These are phyloP conservation scores for Penicillium antarcticum DNA, from an alignment of 495 filamentous ascomycete species.

Conservation along the genomic window DNA sequence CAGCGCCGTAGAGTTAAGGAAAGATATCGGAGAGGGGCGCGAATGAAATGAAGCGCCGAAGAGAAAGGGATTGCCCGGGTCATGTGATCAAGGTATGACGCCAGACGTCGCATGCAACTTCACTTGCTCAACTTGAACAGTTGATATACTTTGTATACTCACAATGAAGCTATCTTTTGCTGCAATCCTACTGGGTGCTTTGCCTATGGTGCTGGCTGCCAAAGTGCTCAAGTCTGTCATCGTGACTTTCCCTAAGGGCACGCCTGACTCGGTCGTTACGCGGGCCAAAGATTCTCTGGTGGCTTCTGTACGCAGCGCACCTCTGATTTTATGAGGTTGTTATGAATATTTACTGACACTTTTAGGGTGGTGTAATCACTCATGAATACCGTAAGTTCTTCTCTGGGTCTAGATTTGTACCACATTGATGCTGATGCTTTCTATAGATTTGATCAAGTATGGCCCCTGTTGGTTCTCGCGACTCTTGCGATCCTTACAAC, in stretches of 20 bases:
- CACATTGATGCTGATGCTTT: conserved; percentile 6
- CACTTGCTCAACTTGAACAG: neutral
- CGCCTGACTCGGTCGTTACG: conserved; percentile 64
- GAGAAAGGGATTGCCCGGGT: conserved; percentile 18
- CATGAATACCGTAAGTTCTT: conserved; percentile 52
- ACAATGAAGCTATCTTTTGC: conserved; percentile 58
- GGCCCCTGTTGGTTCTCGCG: neutral
- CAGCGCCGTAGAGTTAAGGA: conserved; percentile 9
- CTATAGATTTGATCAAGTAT: conserved; percentile 51
- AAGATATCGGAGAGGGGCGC: conserved; percentile 1
- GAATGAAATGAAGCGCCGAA: neutral
- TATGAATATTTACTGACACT: neutral
- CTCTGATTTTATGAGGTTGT: neutral
- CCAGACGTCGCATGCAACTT: conserved; percentile 2
- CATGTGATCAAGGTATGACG: conserved; percentile 27
- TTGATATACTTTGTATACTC: conserved; percentile 1
- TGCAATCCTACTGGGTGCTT: conserved; percentile 45
- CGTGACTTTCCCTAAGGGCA: conserved; percentile 71
- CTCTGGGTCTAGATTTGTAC: neutral
- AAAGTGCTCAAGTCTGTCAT: conserved; percentile 69
- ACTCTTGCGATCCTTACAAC: neutral
- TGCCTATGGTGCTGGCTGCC: conserved; percentile 53
- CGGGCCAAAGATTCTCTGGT: conserved; percentile 68
- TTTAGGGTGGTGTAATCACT: conserved; percentile 37
- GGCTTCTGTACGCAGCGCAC: conserved; percentile 54